Evolutionary conservation across 768 basidiomycete species (phyloP), one percentile per base, ranked within the genome.

Genomic region (Auriculariales sp.): DNA sequence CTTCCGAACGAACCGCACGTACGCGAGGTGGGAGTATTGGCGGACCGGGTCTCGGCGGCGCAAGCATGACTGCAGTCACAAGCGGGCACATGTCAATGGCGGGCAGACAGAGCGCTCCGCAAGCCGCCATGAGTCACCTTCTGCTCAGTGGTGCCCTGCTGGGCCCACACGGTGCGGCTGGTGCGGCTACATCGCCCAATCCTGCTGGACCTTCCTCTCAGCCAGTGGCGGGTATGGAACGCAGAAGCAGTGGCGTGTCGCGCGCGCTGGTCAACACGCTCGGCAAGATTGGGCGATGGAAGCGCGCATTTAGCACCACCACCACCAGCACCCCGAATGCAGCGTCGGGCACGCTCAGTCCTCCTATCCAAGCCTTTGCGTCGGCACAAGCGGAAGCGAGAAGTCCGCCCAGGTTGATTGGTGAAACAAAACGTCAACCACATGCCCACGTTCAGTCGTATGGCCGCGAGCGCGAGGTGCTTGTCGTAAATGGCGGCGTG

Each of bases 271-370:
- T 85, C 48, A 83, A 79, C 64, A 89, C 89, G 2, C 79, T 91
- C 27, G 86, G 89, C 3, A 74, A 83, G 4, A 65, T 93, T 15
- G 89, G 89, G 1, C 69, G 83, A 9, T 84, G 89, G 84, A 84
- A 74, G 58, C 78, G 89, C 4, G 86, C 85, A 27, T 62, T 91
- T 47, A 55, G 56, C 29, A 52, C 52, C 19, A 49, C 53, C 3
- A 48, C 25, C 27, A 10, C 47, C 31, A 28, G 27, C 27, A 15
- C 47, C 10, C 10, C 47, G 15, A 29, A 28, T 48, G 27, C 22
- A 32, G 30, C 27, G 19, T 28, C 27, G n/a, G 22, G 31, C 24
- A 19, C 27, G 15, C n/a, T 28, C 27, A 15, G 19, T 28, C 14
- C 19, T 24, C 27, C 22, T 15, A 32, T 48, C 10, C 27, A 5